Conservation (phyloP, 768 basidiomycete genomes). For the Lepiota brunneoincarnata region DNA sequence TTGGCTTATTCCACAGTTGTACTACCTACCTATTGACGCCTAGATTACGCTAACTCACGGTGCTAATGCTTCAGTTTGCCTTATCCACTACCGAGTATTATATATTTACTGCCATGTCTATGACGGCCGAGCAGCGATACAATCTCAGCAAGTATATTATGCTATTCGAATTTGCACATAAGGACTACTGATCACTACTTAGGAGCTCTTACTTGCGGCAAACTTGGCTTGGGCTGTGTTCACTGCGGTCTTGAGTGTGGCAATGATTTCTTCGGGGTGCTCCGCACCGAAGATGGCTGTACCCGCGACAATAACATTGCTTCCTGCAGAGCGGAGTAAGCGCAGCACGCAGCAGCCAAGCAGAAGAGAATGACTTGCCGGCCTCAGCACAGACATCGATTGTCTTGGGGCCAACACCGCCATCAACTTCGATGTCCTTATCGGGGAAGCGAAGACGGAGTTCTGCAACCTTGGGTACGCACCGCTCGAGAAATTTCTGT, state of each 20-base stretch:
- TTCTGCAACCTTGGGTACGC: slow-evolving; percentile 90
- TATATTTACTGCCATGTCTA: neutral
- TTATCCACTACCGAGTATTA: neutral
- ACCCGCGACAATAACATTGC: slow-evolving; percentile 97
- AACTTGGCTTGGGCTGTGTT: slow-evolving; percentile 59
- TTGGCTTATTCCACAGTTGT: slow-evolving; percentile 3
- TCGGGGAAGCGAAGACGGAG: slow-evolving; percentile 87
- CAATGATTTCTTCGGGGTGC: slow-evolving; percentile 79
- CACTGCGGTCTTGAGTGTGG: slow-evolving; percentile 65
- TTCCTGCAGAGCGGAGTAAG: slow-evolving; percentile 50
- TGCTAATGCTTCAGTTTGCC: slow-evolving; percentile 6
- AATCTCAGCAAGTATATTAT: too few species aligned
- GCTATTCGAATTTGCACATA: too few species aligned
- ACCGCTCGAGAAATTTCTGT: slow-evolving; percentile 93
- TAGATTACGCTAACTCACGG: slow-evolving; percentile 8
- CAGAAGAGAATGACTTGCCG: slow-evolving; percentile 40
- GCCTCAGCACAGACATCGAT: slow-evolving; percentile 86
- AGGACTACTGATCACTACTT: too few species aligned
- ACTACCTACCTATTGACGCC: slow-evolving; percentile 8
- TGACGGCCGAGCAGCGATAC: too few species aligned
- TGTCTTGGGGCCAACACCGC: slow-evolving; percentile 92
- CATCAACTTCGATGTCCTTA: slow-evolving; percentile 98
- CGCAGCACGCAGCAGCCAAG: neutral
- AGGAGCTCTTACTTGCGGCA: neutral
- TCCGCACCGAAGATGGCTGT: slow-evolving; percentile 88